A percentile compares a stretch with the other conserved stretches of the same genome.
Evolutionary conservation across 2,329 filamentous ascomycete species (phyloP).

Genomic region (Arthrinium phaeospermum): DNA sequence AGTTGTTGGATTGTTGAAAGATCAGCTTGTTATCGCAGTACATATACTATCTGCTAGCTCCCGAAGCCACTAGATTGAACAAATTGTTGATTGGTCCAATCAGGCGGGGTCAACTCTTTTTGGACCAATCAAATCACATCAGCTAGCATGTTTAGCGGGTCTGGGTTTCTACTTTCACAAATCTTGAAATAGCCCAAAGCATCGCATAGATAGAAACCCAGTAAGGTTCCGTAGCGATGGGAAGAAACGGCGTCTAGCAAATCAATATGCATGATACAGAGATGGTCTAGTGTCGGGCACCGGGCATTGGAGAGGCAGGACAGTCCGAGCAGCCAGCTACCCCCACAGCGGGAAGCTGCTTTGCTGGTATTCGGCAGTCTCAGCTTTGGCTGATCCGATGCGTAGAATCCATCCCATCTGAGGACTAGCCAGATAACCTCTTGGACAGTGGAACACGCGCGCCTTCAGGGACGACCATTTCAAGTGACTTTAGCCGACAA

Average conservation of each 20-base stretch:
- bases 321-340: background rate
- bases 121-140: no score
- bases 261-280: background rate
- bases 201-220: no score
- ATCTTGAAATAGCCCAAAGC: no score
- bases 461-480: no score
- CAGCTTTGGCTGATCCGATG: background rate
- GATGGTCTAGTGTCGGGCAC: background rate
- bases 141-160: no score
- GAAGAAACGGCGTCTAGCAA: background rate
- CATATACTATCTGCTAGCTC: no score
- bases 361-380: background rate
- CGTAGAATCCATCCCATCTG: background rate
- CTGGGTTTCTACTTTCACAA: no score
- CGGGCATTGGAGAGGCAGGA: background rate
- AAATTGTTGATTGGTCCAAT: background rate
- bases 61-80: no score
- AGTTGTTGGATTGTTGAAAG: background rate
- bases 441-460: no score
- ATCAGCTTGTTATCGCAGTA: background rate
- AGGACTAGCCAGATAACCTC: no score
- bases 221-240: background rate
- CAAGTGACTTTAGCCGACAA: background rate
- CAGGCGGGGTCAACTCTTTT: no score
- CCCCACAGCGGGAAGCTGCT: constrained; percentile 3